Percentiles rank a stretch among this genome's conserved stretches.
Evolutionary conservation across 2,329 filamentous ascomycete species (phyloP).

Genomic region (Botryotinia narcissicola): DNA sequence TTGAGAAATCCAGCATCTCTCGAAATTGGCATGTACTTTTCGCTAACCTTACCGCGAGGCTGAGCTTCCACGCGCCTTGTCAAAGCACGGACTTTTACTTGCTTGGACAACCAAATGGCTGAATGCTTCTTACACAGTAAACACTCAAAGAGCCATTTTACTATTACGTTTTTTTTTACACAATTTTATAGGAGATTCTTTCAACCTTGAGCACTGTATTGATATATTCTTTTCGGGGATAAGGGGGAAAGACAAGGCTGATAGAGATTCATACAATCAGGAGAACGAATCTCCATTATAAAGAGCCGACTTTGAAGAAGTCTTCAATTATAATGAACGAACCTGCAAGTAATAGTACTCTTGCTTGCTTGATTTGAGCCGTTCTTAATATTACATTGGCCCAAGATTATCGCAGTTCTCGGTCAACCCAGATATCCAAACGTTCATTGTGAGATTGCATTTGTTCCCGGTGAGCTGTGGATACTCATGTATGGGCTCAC

Average conservation of each 20-base stretch:
- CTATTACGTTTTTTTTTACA: background rate
- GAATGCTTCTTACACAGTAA: background rate
- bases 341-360: background rate
- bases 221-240: background rate
- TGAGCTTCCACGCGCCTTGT: background rate
- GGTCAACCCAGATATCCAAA: background rate
- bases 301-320: background rate
- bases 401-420: too few relatives aligned
- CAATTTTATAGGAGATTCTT: too few relatives aligned
- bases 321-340: background rate
- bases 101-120: background rate
- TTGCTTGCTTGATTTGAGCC: background rate
- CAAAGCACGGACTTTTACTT: background rate
- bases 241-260: background rate
- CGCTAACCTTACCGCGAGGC: slow-evolving; percentile 8
- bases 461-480: background rate
- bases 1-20: slow-evolving; percentile 1
- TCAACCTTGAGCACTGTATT: background rate
- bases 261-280: background rate
- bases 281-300: background rate
- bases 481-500: background rate
- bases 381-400: background rate
- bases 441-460: background rate
- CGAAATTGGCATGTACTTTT: slow-evolving; percentile 10
- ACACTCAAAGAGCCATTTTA: background rate